phyloP scores from a whole-genome alignment of 1,284 basidiomycete species.

The Boletellus deceptivus region DNA sequence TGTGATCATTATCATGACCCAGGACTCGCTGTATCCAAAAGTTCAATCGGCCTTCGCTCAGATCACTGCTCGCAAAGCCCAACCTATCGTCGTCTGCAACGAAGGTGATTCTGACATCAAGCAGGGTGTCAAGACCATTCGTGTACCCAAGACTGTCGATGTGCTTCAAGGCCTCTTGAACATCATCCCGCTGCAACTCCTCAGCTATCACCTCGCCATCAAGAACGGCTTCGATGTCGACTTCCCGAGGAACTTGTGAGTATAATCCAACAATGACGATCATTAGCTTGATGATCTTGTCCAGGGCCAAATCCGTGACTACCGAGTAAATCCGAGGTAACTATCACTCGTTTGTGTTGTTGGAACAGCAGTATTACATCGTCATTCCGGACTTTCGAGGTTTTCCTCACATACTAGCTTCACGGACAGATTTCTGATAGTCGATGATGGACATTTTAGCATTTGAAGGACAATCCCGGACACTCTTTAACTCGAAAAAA shows the following conservation, averaged over 20 bases:
- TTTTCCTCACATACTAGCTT: conserved; percentile 11
- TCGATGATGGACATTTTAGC: conserved; percentile 31
- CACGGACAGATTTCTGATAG: conserved; percentile 27
- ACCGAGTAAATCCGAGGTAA: conserved; percentile 57
- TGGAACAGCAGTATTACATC: neutral
- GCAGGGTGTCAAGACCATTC: conserved; percentile 79
- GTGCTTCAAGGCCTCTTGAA: conserved; percentile 95
- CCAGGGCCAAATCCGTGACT: conserved; percentile 81
- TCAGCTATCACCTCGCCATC: conserved; percentile 96
- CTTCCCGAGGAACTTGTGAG: conserved; percentile 94
- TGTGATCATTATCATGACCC: conserved; percentile 98
- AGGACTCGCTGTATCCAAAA: conserved; percentile 98
- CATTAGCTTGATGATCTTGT: conserved; percentile 11
- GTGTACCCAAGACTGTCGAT: conserved; percentile 93
- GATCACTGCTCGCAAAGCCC: conserved; percentile 96
- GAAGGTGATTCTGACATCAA: conserved; percentile 87
- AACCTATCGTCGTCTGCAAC: conserved; percentile 95
- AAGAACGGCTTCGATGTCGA: conserved; percentile 97
- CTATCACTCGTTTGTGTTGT: neutral
- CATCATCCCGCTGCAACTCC: conserved; percentile 93
- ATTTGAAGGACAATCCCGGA: conserved; percentile 17
- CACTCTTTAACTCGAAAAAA: conserved; percentile 4
- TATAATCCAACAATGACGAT: conserved; percentile 5
- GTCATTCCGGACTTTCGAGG: conserved; percentile 10
- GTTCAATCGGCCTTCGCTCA: conserved; percentile 95